Evolutionary conservation across 140 eudicot genomes (phyloP), one percentile per base, ranked within the genome.

Genomic region (Erigeron philadelphicus): DNA sequence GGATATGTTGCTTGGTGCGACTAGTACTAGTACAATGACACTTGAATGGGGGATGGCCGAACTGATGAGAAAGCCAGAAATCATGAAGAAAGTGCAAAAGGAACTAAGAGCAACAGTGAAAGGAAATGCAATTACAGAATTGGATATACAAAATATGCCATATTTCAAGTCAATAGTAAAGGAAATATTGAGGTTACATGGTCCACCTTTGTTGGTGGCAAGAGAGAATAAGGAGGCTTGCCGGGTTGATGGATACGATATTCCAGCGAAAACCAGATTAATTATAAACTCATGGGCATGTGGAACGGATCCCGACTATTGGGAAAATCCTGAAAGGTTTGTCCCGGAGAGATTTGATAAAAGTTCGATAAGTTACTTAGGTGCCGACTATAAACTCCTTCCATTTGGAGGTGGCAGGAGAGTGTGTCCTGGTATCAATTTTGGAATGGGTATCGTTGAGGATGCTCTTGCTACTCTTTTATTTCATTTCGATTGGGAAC

Each of bases 341-440:
- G 21, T 19, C 41, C 63, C 63, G 4, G 63, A 23, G n/a, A 57
- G 63, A 57, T 57, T 57, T 21, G 16, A 57, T 8, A 55, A 55
- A 10, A 55, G 41, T 57, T 3, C 8, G 41, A 23, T 21, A 8
- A 9, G 23, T 57, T 57, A 57, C 41, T 11, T 23, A 40, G 63
- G 63, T 8, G 21, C 41, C 3, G 41, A 23, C 15, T 58, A 19
- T 18, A 6, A 58, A 15, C 21, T 19, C 42, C 11, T 58, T 23
- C 64, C 41, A 1, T 57, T 57, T 57, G 63, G 63, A 18, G 63
- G n/a, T 19, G 63, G 63, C 63, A 9, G 63, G 63, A 57, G 63
- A 57, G 23, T 21, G 9, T 57, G 42, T n/a, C 41, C 63, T 8
- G 41, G 63, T 10, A 57, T 57, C 2, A 23, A 11, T 10, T 57